These are phyloP conservation scores for Senna tora DNA, from an alignment of 306 rosid genomes.

Conservation along the genomic window DNA sequence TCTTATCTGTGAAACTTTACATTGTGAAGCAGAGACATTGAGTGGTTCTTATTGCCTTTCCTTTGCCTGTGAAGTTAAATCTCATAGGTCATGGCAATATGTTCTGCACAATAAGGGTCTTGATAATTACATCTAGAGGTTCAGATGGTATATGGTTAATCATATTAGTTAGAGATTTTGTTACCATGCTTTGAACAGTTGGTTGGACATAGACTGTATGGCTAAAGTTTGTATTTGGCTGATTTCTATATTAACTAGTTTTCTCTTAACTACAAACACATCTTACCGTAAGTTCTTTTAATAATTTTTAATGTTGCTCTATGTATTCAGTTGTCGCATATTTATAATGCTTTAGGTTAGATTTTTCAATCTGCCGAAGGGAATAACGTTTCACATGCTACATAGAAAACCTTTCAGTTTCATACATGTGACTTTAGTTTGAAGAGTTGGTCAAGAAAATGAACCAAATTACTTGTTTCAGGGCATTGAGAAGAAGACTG, in stretches of 20 bases:
- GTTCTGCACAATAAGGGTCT: not conserved
- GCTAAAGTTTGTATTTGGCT: not conserved
- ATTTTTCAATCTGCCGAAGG: constrained; percentile 2
- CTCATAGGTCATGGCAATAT: not conserved
- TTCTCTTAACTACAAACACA: not conserved
- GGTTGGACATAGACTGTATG: constrained; percentile 4
- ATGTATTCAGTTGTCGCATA: constrained; percentile 8
- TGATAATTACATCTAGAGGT: not conserved
- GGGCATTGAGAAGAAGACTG: constrained; percentile 98
- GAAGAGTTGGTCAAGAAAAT: constrained; percentile 33
- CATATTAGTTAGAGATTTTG: constrained; percentile 10
- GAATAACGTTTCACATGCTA: constrained; percentile 5
- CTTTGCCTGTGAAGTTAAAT: not conserved
- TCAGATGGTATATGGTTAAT: not conserved
- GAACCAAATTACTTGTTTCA: constrained; percentile 48
- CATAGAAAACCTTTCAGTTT: constrained; percentile 6
- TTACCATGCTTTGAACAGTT: not conserved
- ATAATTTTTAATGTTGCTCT: constrained; percentile 19
- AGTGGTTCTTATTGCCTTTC: too few relatives aligned
- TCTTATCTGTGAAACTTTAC: not conserved
- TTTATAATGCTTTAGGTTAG: too few relatives aligned
- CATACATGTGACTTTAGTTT: constrained; percentile 13
- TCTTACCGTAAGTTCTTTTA: constrained; percentile 14
- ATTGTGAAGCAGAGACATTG: not conserved
- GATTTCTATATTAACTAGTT: constrained; percentile 1